These are phyloP conservation scores for Ilex aquifolium DNA, from an alignment of 257 asterid species.

Conservation along the genomic window DNA sequence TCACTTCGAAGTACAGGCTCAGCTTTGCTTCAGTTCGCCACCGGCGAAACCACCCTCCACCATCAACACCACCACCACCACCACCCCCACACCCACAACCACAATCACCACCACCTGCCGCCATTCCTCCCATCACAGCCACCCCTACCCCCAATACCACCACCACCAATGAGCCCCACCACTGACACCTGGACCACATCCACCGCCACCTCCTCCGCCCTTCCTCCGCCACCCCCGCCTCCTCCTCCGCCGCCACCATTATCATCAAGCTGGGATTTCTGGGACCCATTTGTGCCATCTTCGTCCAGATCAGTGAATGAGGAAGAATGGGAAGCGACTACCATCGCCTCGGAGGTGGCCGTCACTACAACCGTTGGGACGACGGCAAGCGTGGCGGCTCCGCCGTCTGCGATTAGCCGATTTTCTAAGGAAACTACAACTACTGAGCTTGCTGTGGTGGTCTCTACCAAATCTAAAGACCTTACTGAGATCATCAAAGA, in stretches of 20 bases:
- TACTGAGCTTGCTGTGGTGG: constrained; percentile 77
- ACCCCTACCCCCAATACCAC: constrained; percentile 44
- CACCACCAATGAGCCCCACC: constrained; percentile 39
- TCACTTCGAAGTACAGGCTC: constrained; percentile 80
- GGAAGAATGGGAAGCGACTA: constrained; percentile 58
- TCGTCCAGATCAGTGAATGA: constrained; percentile 56
- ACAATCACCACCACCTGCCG: constrained; percentile 33
- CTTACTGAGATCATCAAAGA: constrained; percentile 74
- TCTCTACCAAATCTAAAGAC: constrained; percentile 73
- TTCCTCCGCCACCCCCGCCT: constrained; percentile 43
- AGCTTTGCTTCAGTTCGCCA: constrained; percentile 78
- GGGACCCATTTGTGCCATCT: constrained; percentile 88
- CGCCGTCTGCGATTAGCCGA: constrained; percentile 47
- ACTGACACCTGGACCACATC: constrained; percentile 25
- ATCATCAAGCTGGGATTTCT: constrained; percentile 75
- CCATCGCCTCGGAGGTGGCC: constrained; percentile 6
- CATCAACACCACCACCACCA: constrained; percentile 27
- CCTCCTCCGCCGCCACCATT: too few species aligned
- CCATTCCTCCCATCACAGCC: constrained; percentile 56
- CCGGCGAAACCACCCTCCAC: constrained; percentile 70
- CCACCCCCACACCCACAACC: constrained; percentile 22
- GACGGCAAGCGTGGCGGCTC: constrained; percentile 53
- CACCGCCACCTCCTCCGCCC: constrained; percentile 44
- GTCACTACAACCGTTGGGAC: constrained; percentile 37
- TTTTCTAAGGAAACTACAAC: constrained; percentile 35